Evolutionary conservation across 805 yeast genomes (phyloP).

Genomic region (Brettanomyces anomalus): DNA sequence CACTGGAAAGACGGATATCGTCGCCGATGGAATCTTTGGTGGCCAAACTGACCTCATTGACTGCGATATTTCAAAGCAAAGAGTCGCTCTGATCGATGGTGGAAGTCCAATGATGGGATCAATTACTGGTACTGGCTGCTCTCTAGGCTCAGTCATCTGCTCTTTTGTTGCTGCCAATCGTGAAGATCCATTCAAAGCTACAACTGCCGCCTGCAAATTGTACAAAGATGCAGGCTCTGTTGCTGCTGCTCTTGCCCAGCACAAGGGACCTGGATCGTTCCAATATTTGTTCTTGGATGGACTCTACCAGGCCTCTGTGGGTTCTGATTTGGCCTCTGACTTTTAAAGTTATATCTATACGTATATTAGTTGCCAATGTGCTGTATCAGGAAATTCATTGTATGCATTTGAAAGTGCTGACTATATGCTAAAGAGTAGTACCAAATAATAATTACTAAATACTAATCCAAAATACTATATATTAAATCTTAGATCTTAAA

Average conservation of each 20-base stretch:
- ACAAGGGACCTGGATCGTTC: conserved; percentile 50
- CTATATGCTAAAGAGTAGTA: too few species aligned
- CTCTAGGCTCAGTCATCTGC: conserved; percentile 66
- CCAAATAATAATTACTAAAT: too few species aligned
- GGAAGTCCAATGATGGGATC: conserved; percentile 55
- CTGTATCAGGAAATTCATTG: too few species aligned
- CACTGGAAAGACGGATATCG: conserved; percentile 52
- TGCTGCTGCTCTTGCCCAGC: conserved; percentile 31
- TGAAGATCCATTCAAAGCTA: conserved; percentile 34
- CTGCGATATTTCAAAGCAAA: conserved; percentile 15
- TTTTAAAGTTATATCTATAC: background rate
- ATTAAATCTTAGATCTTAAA: too few species aligned
- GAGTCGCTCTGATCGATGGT: conserved; percentile 34
- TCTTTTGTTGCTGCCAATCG: conserved; percentile 42
- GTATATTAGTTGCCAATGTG: too few species aligned
- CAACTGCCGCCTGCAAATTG: conserved; percentile 42
- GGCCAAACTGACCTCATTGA: conserved; percentile 12
- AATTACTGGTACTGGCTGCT: conserved; percentile 80
- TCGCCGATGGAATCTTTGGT: conserved; percentile 35
- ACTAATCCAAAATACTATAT: too few species aligned
- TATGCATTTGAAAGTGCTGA: too few species aligned
- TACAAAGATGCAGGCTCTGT: conserved; percentile 55
- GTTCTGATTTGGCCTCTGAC: background rate
- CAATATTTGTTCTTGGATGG: conserved; percentile 37
- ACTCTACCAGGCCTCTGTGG: conserved; percentile 12